Evolutionary conservation across 148 eudicot genomes (phyloP).

Genomic region (Pharnaceum exiguum): DNA sequence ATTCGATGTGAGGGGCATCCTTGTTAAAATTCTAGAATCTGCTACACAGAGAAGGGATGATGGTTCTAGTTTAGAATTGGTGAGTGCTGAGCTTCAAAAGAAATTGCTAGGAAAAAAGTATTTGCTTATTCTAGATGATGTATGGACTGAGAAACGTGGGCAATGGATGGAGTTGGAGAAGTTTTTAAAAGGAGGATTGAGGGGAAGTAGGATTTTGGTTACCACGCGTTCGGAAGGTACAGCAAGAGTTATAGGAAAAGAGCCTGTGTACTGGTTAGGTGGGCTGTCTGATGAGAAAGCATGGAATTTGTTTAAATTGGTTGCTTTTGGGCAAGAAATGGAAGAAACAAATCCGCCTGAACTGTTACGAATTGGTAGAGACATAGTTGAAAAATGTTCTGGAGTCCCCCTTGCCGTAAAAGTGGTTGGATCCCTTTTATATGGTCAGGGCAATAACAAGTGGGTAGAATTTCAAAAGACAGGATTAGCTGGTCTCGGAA

Average conservation of each 20-base stretch:
- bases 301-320: constrained; percentile 19
- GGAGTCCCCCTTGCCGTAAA: constrained; percentile 14
- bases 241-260: constrained; percentile 14
- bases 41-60: not conserved
- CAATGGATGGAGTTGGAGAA: constrained; percentile 11
- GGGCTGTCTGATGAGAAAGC: constrained; percentile 24
- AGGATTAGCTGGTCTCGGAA: not conserved
- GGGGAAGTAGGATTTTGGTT: constrained; percentile 25
- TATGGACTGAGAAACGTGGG: constrained; percentile 16
- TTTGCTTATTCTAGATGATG: constrained; percentile 28
- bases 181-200: constrained; percentile 1
- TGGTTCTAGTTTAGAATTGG: constrained; percentile 4
- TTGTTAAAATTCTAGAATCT: not conserved
- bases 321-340: constrained; percentile 14
- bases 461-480: not conserved
- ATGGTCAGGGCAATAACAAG: constrained; percentile 3
- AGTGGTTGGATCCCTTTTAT: constrained; percentile 24
- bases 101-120: constrained; percentile 5
- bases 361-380: constrained; percentile 14
- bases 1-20: not conserved
- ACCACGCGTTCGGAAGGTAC: constrained; percentile 26
- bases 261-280: constrained; percentile 1
- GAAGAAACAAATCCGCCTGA: not conserved
- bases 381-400: constrained; percentile 14
- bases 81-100: constrained; percentile 2